Conservation (phyloP, 805 yeast genomes). For the Scheffersomyces spartinae region DNA sequence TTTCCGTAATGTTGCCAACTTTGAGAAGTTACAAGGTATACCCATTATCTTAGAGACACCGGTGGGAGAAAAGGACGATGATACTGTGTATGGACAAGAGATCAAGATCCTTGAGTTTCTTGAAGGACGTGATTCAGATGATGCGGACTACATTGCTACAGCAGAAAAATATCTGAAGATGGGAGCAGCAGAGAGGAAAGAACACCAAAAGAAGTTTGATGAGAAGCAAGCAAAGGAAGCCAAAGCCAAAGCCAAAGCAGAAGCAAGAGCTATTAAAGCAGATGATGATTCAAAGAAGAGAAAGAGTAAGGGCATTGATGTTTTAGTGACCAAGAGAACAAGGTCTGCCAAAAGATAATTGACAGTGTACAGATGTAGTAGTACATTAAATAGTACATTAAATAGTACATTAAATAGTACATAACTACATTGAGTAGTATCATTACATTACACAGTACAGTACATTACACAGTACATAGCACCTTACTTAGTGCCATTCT, state of each 20-base stretch:
- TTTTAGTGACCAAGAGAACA: no score
- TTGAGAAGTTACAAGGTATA: constrained; percentile 43
- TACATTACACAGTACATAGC: no score
- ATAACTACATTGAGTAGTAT: no score
- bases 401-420: no score
- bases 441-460: no score
- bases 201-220: constrained; percentile 54
- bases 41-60: constrained; percentile 91
- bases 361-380: no score
- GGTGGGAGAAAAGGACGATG: constrained; percentile 40
- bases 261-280: constrained; percentile 1
- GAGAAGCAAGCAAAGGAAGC: constrained; percentile 31
- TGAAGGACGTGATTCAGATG: constrained; percentile 41
- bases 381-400: no score
- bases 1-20: constrained; percentile 69
- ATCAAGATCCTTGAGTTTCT: constrained; percentile 78
- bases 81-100: constrained; percentile 64
- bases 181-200: constrained; percentile 64
- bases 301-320: background rate
- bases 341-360: no score
- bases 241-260: no score
- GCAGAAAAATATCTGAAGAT: constrained; percentile 34
- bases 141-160: constrained; percentile 42
- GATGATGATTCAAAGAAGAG: no score
- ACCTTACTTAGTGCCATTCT: no score